Evolutionary conservation across 2,329 filamentous ascomycete genomes (phyloP), one percentile per base, ranked within the genome.

Genomic region (Leptoxyphium fumago): DNA sequence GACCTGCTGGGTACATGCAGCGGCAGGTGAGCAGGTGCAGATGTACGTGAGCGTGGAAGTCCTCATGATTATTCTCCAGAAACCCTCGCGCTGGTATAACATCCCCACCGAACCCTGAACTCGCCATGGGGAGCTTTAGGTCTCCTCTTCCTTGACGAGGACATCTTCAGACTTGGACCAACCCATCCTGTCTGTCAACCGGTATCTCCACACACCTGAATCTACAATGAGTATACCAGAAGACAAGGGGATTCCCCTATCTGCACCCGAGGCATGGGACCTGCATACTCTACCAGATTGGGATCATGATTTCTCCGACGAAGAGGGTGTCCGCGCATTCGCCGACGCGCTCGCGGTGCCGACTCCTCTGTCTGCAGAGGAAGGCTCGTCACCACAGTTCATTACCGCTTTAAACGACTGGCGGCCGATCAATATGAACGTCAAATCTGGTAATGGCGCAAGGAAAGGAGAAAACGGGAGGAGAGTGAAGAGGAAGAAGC

Each of bases 371-470:
- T 78, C 82, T 30, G 78, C 73, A 10, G 70, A 75, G 41, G 65
- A 73, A 41, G 78, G 82, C 62, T 45, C 61, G 54, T 58, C 65
- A 57, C 47, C 55, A 48, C 44, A 62, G 51, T 87, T 88, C 60
- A 85, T 96, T 55, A 84, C 85, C 2, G 89, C 91, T 36, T 78
- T 93, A 58, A 94, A 94, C 61, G 91, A 98, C 68, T 98, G 91
- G 91, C 80, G 84, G 13, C 91, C 91, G 0, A 77, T 96, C 10
- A 80, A 83, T 53, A 77, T 89, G 59, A 79, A 75, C 45, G 72
- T 88, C 17, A 69, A 71, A 60, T 61, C 47, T 56, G 55, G 28
- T 58, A 66, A 61, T 13, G 15, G 32, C 9, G 15, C 60, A 63
- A 55, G 46, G 48, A 43, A 28, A 38, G 38, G 42, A 9, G 36